phyloP scores from a whole-genome alignment of 2,329 filamentous ascomycete species.

The Pyricularia pennisetigena region DNA sequence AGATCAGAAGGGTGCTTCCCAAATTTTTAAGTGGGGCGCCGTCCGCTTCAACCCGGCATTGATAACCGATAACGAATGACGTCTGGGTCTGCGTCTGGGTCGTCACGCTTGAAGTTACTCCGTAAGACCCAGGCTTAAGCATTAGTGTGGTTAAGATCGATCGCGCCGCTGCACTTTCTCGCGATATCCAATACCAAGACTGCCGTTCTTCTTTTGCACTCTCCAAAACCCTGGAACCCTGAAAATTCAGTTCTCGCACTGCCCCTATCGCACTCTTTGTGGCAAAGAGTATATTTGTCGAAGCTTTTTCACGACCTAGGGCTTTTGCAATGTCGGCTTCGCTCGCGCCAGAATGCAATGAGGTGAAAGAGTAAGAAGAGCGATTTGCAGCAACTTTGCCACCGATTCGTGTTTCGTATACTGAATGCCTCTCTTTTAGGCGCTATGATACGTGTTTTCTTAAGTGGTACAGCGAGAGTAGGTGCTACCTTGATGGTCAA shows the following conservation, averaged over 20 bases:
- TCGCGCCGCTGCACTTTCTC: background rate
- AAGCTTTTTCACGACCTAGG: constrained; percentile 11
- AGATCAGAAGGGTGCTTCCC: background rate
- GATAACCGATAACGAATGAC: background rate
- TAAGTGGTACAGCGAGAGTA: constrained; percentile 99
- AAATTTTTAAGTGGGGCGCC: background rate
- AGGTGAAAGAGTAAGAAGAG: constrained; percentile 74
- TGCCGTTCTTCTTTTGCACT: background rate
- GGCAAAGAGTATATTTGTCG: background rate
- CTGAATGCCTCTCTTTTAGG: constrained; percentile 31
- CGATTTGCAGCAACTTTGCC: background rate
- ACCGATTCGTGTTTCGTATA: constrained; percentile 7
- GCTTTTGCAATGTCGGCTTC: constrained; percentile 70
- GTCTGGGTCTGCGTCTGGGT: background rate
- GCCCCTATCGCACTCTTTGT: background rate
- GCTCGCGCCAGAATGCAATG: constrained; percentile 87
- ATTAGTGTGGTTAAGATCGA: background rate
- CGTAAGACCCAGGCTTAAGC: background rate
- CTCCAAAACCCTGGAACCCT: background rate
- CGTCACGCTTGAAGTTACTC: background rate
- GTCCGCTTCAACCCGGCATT: background rate
- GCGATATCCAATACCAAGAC: background rate
- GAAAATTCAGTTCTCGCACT: background rate
- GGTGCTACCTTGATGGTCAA: constrained; percentile 19
- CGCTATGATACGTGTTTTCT: constrained; percentile 96